phyloP scores from a whole-genome alignment of 2,329 filamentous ascomycete species.

The Cordyceps pruinosa region DNA sequence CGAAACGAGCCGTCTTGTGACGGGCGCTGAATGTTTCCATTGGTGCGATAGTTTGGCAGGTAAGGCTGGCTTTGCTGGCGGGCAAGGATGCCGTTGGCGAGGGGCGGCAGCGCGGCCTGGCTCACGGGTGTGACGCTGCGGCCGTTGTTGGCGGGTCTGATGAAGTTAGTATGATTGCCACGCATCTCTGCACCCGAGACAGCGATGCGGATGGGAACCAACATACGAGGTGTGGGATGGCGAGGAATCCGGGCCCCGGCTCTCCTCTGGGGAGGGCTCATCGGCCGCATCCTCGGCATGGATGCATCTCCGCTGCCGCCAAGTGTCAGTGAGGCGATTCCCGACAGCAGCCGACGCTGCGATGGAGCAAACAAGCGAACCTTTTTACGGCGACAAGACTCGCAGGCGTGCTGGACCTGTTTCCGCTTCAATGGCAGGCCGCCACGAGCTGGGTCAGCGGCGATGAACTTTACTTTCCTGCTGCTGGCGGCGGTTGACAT shows the following conservation, averaged over 20 bases:
- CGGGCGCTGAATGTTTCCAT: slow-evolving; percentile 8
- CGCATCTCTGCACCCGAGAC: no score
- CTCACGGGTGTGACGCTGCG: slow-evolving; percentile 9
- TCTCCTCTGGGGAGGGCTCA: slow-evolving; percentile 22
- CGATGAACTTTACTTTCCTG: slow-evolving; percentile 47
- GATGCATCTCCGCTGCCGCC: slow-evolving; percentile 36
- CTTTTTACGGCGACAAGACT: slow-evolving; percentile 48
- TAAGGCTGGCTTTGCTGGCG: background rate
- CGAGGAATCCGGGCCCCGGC: slow-evolving; percentile 20
- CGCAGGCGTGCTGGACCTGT: slow-evolving; percentile 53
- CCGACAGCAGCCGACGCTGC: no score
- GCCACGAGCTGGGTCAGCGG: slow-evolving; percentile 40
- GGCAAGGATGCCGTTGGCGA: background rate
- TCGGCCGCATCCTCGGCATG: slow-evolving; percentile 32
- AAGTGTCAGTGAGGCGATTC: background rate
- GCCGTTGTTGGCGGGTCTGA: background rate
- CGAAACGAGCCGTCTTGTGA: slow-evolving; percentile 16
- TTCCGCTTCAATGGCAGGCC: slow-evolving; percentile 53
- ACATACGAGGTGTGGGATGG: slow-evolving; percentile 27
- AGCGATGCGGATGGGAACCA: background rate
- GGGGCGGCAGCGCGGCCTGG: background rate
- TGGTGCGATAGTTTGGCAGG: background rate
- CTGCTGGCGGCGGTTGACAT: slow-evolving; percentile 9
- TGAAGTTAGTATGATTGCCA: background rate
- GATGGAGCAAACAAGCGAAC: slow-evolving; percentile 22